Percentiles rank a stretch among this genome's conserved stretches.
Evolutionary conservation across 1,284 basidiomycete species (phyloP).

Genomic region (Papiliotrema terrestris): DNA sequence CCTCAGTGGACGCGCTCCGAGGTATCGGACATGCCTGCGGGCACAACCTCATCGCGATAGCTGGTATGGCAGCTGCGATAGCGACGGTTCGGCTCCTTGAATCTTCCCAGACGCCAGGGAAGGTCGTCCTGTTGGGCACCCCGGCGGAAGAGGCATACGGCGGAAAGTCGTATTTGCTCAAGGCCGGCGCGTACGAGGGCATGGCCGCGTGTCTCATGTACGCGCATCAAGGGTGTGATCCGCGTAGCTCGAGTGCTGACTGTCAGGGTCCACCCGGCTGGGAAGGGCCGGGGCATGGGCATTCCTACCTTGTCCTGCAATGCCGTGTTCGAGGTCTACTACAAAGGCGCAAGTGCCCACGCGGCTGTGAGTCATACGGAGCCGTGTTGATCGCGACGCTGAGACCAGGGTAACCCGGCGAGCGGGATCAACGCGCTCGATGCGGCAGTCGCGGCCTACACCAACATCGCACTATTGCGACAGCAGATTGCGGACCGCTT

Average conservation of each 20-base stretch:
- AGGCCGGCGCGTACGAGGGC: slow-evolving; percentile 27
- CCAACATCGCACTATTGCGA: slow-evolving; percentile 46
- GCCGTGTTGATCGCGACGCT: not conserved
- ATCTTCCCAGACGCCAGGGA: too few species aligned
- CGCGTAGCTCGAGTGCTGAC: too few species aligned
- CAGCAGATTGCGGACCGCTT: slow-evolving; percentile 39
- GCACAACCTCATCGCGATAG: too few species aligned
- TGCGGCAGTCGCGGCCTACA: slow-evolving; percentile 51
- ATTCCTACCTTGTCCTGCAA: slow-evolving; percentile 8
- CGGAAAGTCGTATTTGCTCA: slow-evolving; percentile 71
- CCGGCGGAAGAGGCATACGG: slow-evolving; percentile 64
- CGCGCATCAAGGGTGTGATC: too few species aligned
- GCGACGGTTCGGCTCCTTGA: too few species aligned
- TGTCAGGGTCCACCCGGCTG: slow-evolving; percentile 4
- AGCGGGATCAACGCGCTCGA: slow-evolving; percentile 50
- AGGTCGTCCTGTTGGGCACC: too few species aligned
- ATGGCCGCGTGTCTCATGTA: too few species aligned
- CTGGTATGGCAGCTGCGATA: too few species aligned
- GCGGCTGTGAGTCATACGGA: slow-evolving; percentile 19
- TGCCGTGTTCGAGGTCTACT: slow-evolving; percentile 15
- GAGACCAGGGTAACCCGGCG: not conserved
- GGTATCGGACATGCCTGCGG: too few species aligned
- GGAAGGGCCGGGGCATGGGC: slow-evolving; percentile 8
- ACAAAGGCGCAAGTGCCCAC: slow-evolving; percentile 19
- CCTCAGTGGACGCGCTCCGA: too few species aligned